Conservation (phyloP, 2,329 filamentous ascomycete genomes). For the Penicillium olsonii region DNA sequence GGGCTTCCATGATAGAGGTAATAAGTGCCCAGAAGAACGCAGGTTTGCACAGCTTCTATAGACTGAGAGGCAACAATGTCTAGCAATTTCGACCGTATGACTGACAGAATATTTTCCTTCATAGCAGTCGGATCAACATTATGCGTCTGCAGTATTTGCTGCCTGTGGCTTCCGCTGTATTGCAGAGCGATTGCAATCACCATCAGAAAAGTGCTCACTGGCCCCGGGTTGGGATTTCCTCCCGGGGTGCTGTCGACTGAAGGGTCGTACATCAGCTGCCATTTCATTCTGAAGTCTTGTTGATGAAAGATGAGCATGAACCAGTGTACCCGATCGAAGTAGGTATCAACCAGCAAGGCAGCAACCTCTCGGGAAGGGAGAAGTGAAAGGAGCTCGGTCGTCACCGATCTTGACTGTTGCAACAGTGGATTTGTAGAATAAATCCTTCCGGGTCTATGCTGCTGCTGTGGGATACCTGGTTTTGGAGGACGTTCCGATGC, state of each 20-base stretch:
- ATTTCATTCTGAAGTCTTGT: slow-evolving; percentile 29
- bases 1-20: slow-evolving; percentile 41
- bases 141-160: slow-evolving; percentile 1
- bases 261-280: slow-evolving; percentile 18
- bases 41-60: slow-evolving; percentile 37
- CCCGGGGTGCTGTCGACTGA: background rate
- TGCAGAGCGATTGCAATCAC: slow-evolving; percentile 27
- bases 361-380: slow-evolving; percentile 27
- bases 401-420: slow-evolving; percentile 4
- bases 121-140: slow-evolving; percentile 6
- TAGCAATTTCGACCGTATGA: slow-evolving; percentile 16
- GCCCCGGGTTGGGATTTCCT: background rate
- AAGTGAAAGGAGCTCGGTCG: slow-evolving; percentile 13
- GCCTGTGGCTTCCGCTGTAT: slow-evolving; percentile 20
- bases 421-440: background rate
- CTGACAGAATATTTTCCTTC: slow-evolving; percentile 18
- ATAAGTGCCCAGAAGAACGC: slow-evolving; percentile 40
- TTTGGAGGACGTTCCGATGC: background rate
- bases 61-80: slow-evolving; percentile 26
- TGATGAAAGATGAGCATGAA: slow-evolving; percentile 43
- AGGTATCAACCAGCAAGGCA: slow-evolving; percentile 35
- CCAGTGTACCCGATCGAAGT: slow-evolving; percentile 45
- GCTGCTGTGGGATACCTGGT: background rate
- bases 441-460: background rate
- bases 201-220: slow-evolving; percentile 24